Evolutionary conservation across 768 basidiomycete species (phyloP).

Genomic region (Tricholoma sp.): DNA sequence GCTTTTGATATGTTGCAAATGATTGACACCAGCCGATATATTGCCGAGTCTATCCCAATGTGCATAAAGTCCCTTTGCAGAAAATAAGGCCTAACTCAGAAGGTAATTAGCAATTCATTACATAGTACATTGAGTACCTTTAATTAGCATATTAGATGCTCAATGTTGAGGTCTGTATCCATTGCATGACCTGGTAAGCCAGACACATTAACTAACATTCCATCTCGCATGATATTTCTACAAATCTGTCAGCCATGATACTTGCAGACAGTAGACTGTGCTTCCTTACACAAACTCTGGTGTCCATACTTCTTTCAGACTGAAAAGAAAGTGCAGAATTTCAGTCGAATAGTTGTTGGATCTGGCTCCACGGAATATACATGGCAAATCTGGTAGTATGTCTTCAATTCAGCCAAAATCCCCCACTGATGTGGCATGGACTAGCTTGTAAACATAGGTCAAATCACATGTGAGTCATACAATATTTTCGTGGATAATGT

Average conservation of each 20-base stretch:
- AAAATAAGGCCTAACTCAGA: slow-evolving; percentile 17
- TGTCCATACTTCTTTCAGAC: slow-evolving; percentile 15
- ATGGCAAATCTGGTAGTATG: slow-evolving; percentile 20
- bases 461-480: slow-evolving; percentile 24
- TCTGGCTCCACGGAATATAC: slow-evolving; percentile 26
- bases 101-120: slow-evolving; percentile 8
- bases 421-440: slow-evolving; percentile 20
- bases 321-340: slow-evolving; percentile 23
- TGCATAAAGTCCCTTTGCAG: slow-evolving; percentile 25
- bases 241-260: background rate
- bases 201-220: slow-evolving; percentile 27
- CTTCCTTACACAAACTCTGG: slow-evolving; percentile 21
- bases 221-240: slow-evolving; percentile 33
- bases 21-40: slow-evolving; percentile 23
- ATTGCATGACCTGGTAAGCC: slow-evolving; percentile 30
- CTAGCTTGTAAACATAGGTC: slow-evolving; percentile 21
- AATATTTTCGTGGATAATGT: slow-evolving; percentile 21
- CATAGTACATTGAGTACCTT: slow-evolving; percentile 33
- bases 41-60: slow-evolving; percentile 28
- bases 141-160: slow-evolving; percentile 9
- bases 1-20: slow-evolving; percentile 25
- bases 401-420: slow-evolving; percentile 26
- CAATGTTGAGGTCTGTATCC: slow-evolving; percentile 4
- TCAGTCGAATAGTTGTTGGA: slow-evolving; percentile 29
- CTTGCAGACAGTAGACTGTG: background rate